phyloP scores from a whole-genome alignment of 1,284 basidiomycete species.

The Tranzscheliella williamsii region DNA sequence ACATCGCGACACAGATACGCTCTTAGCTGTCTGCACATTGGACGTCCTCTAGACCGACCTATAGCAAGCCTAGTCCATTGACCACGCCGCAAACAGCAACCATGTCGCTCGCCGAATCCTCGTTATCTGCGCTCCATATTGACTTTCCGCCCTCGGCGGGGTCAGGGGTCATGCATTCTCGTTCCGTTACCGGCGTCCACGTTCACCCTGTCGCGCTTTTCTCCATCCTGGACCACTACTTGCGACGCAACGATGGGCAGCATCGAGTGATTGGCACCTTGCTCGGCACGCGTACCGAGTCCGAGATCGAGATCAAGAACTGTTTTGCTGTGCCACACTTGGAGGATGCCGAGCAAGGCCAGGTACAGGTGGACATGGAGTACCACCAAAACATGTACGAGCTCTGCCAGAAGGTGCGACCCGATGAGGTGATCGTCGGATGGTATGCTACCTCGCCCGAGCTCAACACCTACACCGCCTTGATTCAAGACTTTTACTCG shows the following conservation, averaged over 20 bases:
- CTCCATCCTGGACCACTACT: conserved; percentile 94
- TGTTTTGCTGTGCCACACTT: conserved; percentile 58
- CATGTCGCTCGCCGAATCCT: conserved; percentile 40
- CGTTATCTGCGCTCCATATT: conserved; percentile 56
- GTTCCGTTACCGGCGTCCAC: conserved; percentile 54
- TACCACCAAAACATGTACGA: conserved; percentile 94
- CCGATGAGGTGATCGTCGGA: conserved; percentile 84
- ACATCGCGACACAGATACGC: too few relatives aligned
- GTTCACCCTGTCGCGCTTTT: conserved; percentile 70
- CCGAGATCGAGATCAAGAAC: conserved; percentile 57
- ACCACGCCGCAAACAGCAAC: too few relatives aligned
- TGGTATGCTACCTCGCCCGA: conserved; percentile 71
- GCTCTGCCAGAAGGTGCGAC: conserved; percentile 78
- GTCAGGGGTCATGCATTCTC: conserved; percentile 55
- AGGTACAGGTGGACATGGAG: conserved; percentile 84
- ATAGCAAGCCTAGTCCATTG: too few relatives aligned
- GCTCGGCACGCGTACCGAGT: conserved; percentile 79
- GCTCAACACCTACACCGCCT: conserved; percentile 91
- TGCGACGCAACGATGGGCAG: conserved; percentile 74
- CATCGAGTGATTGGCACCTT: conserved; percentile 90
- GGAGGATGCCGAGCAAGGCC: conserved; percentile 74
- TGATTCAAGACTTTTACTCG: conserved; percentile 98
- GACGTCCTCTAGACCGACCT: too few relatives aligned
- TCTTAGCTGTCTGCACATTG: too few relatives aligned
- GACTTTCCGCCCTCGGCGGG: conserved; percentile 55